phyloP scores from a whole-genome alignment of 73 alveolate species.

The Stentor coeruleus region DNA sequence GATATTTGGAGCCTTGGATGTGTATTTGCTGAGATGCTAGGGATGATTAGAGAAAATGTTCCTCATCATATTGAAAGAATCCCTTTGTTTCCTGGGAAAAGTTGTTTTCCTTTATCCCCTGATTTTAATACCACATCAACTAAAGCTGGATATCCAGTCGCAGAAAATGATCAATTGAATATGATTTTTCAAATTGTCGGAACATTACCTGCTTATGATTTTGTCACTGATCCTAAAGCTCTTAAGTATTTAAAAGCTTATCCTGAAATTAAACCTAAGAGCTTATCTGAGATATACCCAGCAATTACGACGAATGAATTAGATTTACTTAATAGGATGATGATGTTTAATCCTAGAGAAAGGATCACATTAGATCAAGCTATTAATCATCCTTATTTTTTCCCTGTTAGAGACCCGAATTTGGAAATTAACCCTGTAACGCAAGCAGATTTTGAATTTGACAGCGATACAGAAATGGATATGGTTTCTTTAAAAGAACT shows the following conservation, averaged over 20 bases:
- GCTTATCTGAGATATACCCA: conserved; percentile 61
- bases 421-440: not conserved
- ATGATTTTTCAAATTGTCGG: conserved; percentile 50
- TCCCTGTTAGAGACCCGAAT: not conserved
- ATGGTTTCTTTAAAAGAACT: not conserved
- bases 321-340: conserved; percentile 57
- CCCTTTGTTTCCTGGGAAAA: conserved; percentile 98
- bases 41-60: conserved; percentile 92
- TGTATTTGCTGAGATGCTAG: conserved; percentile 88
- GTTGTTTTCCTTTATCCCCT: conserved; percentile 97
- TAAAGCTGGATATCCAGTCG: conserved; percentile 67
- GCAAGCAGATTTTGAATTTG: not conserved
- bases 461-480: not conserved
- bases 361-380: conserved; percentile 82
- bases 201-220: conserved; percentile 33
- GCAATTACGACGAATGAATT: conserved; percentile 66
- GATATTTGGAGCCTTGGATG: conserved; percentile 98
- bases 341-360: conserved; percentile 67
- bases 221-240: conserved; percentile 83
- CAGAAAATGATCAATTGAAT: conserved; percentile 41
- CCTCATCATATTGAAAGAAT: conserved; percentile 88
- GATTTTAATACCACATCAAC: conserved; percentile 68
- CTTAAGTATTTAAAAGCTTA: conserved; percentile 71
- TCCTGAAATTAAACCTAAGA: conserved; percentile 49
- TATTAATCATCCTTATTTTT: conserved; percentile 69